These are phyloP conservation scores for Sistotremastrum suecicum DNA, from an alignment of 768 basidiomycete genomes.

Conservation along the genomic window DNA sequence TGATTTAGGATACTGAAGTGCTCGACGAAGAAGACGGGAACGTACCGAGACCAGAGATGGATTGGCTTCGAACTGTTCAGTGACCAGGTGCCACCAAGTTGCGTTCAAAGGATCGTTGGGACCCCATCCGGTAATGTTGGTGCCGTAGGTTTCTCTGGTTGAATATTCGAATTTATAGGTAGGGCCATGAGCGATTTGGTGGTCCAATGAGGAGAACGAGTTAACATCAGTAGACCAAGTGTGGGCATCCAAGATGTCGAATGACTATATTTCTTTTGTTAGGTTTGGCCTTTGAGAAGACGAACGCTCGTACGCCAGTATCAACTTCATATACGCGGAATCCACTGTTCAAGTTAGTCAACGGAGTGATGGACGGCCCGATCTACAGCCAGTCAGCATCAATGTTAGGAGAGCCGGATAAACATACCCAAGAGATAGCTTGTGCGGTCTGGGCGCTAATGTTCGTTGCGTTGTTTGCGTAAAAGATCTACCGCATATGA, in stretches of 20 bases:
- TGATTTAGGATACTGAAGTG: constrained; percentile 1
- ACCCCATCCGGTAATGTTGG: constrained; percentile 42
- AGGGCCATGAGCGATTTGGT: constrained; percentile 42
- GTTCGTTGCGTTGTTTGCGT: constrained; percentile 53
- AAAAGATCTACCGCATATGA: constrained; percentile 38
- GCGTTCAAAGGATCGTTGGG: constrained; percentile 57
- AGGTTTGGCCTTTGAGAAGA: too few species aligned
- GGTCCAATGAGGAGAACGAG: constrained; percentile 42
- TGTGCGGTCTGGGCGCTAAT: constrained; percentile 43
- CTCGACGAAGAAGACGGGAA: not conserved
- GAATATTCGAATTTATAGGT: constrained; percentile 55
- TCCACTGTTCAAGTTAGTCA: constrained; percentile 60
- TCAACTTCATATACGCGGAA: constrained; percentile 65
- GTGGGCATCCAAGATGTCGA: constrained; percentile 64
- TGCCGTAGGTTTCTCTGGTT: constrained; percentile 54
- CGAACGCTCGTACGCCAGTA: constrained; percentile 34
- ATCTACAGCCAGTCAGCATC: constrained; percentile 24
- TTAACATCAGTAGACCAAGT: constrained; percentile 63
- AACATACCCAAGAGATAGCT: constrained; percentile 35
- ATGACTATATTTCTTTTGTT: constrained; percentile 33
- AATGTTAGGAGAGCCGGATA: constrained; percentile 6
- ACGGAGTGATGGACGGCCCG: constrained; percentile 55
- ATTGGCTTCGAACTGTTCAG: constrained; percentile 38
- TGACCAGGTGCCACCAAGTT: constrained; percentile 74
- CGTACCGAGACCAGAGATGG: constrained; percentile 43